Percentiles rank a stretch among this genome's conserved stretches.
Conservation (phyloP, 306 rosid species). For the Spatholobus suberectus region DNA sequence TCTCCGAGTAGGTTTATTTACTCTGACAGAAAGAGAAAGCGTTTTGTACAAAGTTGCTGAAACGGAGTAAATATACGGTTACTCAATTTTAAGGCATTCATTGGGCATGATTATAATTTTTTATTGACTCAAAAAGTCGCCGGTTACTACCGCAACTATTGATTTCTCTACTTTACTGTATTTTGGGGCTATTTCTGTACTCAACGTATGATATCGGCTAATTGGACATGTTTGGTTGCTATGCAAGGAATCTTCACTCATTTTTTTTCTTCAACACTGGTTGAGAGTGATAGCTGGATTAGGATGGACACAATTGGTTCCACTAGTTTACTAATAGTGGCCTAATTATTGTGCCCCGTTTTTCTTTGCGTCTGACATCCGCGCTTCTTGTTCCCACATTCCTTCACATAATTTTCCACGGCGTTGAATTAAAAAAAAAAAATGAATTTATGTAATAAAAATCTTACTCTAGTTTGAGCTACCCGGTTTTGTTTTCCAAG, state of each 20-base stretch:
- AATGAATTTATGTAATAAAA: background rate
- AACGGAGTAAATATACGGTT: background rate
- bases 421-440: conserved; percentile 19
- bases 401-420: conserved; percentile 29
- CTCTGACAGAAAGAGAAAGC: background rate
- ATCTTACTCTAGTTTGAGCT: background rate
- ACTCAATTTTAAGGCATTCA: background rate
- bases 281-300: conserved; percentile 15
- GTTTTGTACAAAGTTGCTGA: background rate
- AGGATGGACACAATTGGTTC: background rate
- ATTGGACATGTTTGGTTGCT: conserved; percentile 43
- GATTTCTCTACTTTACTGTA: background rate
- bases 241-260: background rate
- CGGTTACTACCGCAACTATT: background rate
- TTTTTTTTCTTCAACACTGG: background rate
- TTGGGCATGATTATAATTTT: background rate
- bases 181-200: background rate
- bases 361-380: conserved; percentile 49
- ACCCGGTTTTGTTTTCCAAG: background rate
- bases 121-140: conserved; percentile 1
- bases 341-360: conserved; percentile 41
- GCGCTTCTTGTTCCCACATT: background rate
- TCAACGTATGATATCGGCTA: background rate
- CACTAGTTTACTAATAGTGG: background rate
- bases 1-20: background rate